Evolutionary conservation across 164 flowering plant genomes (phyloP), one percentile per base, ranked within the genome.

Genomic region (Kingdonia uniflora): DNA sequence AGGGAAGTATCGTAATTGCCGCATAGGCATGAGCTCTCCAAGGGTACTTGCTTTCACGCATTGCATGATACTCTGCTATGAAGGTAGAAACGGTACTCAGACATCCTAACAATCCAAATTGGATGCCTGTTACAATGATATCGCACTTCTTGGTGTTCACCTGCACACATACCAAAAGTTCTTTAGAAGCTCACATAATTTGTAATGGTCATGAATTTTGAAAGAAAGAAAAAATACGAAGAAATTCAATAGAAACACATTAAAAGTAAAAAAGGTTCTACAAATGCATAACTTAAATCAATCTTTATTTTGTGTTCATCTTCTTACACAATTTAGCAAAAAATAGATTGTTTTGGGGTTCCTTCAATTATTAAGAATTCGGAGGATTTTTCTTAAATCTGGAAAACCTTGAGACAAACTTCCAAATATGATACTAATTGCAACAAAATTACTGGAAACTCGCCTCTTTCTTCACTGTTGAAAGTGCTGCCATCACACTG

Each of bases 51-150:
- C 92, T 83, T 49, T 62, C 60, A 52, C 72, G 65, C 95, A 91
- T 80, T 14, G 86, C 83, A 59, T 79, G 66, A 61, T 77, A 75
- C 71, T 91, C 98, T 0, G 86, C 92, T 38, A 81, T 69, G 65
- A 87, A 85, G 14, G 98, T 87, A 2, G 96, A 87, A 22, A 91
- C 96, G 1, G 96, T 87, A 55, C 98, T 87, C 58, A 91, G 57
- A 68, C 95, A 85, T 24, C 98, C 98, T 63, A 81, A 42, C 0
- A 85, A 64, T 14, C 98, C 98, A 10, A 91, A 64, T 49, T 87
- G 92, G 26, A 87, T 68, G 12, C 86, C 95, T 0, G 69, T 52
- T 5, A 74, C 75, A 16, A 87, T 60, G 1, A 77, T 80, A 19
- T 73, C 71, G 47, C 69, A 81, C n/a, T 19, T 66, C 58, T 61